Base-by-base conservation (phyloP, 202 grass and related monocot genomes). In the Zoysia matrella region DNA sequence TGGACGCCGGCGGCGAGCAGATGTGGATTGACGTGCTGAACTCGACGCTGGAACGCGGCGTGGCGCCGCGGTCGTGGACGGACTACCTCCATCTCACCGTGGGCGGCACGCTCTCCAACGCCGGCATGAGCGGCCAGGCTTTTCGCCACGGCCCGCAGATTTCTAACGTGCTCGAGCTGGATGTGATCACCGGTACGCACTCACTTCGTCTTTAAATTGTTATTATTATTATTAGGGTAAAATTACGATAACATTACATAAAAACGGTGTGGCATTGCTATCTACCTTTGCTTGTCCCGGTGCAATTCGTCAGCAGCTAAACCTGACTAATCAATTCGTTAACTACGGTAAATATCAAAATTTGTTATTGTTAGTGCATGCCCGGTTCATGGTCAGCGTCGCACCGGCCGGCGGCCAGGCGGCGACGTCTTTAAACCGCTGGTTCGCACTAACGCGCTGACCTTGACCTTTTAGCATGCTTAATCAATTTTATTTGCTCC, bases 1-100 rank as follows among this genome's bases (percentile, higher is more conserved):
- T 90, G n/a, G 93, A 95, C 70, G 90, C 82, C 79, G 90, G 93
- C 58, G 93, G 79, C 43, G 90, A 92, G 82, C 90, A 30, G 22
- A 30, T 30, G 22, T 30, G 22, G 22, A 30, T 30, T 30, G 22
- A 30, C 22, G 22, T 30, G 22, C 22, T 30, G 22, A 30, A 30
- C 22, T 30, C 22, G 22, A 30, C 22, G 22, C 22, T 30, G 22
- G 22, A 30, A 30, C 22, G 22, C 22, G 22, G 22, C 22, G 22
- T 30, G 22, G 22, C 22, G 22, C 22, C 22, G 22, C 22, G 22
- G 22, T 30, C 22, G 22, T 30, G 22, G 22, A 30, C 22, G 22
- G 22, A 30, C 22, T 30, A 30, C 22, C 22, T 30, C 22, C 22
- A 30, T 30, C 22, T 30, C 22, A 30, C 22, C 22, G 22, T 30